These are phyloP conservation scores for Rhododendron ferrugineum DNA, from an alignment of 148 eudicot species.

Conservation along the genomic window DNA sequence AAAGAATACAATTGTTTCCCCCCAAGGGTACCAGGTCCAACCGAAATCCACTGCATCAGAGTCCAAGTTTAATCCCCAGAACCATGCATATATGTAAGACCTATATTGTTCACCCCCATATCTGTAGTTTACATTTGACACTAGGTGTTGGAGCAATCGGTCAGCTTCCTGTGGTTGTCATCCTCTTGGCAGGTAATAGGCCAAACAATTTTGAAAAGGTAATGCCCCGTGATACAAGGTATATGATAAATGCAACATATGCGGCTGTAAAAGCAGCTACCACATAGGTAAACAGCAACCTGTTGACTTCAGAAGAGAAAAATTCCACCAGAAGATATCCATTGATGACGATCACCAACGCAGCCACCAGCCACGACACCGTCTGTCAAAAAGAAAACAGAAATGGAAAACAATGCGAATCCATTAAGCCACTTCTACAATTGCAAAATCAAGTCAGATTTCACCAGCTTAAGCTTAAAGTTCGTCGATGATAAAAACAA, in stretches of 20 bases:
- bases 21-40: neutral
- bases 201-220: conserved; percentile 20
- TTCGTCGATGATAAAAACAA: neutral
- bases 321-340: conserved; percentile 58
- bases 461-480: neutral
- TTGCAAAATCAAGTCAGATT: neutral
- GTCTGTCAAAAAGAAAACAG: conserved; percentile 15
- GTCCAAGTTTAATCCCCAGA: neutral
- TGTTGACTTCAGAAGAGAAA: conserved; percentile 37
- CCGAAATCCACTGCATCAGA: neutral
- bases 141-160: neutral
- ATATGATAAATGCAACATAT: conserved; percentile 40
- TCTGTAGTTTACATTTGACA: neutral
- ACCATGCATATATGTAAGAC: neutral
- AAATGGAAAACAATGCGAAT: neutral
- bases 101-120: neutral
- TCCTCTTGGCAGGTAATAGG: conserved; percentile 1
- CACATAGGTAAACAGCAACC: conserved; percentile 22
- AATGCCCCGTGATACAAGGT: conserved; percentile 36
- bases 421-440: neutral
- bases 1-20: neutral
- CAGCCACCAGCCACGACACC: conserved; percentile 55
- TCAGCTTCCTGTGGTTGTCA: conserved; percentile 9
- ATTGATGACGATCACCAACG: conserved; percentile 49
- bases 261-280: conserved; percentile 32